Evolutionary conservation across 208 protist species (phyloP).

Genomic region (Acanthamoeba castellanii): DNA sequence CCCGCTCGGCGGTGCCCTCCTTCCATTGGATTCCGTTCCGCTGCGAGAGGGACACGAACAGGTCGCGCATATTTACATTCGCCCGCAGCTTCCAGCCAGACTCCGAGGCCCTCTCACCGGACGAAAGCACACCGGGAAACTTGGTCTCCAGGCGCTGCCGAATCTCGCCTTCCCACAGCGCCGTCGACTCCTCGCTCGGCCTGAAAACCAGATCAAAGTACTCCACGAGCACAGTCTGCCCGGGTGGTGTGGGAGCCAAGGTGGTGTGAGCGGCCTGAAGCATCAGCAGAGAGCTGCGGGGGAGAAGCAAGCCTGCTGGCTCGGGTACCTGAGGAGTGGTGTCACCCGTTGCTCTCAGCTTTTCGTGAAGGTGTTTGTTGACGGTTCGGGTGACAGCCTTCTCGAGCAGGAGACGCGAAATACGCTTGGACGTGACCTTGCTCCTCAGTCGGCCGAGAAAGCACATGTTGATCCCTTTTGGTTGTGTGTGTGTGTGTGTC

Average conservation of each 20-base stretch:
- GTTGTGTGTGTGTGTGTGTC: neutral
- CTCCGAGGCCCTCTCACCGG: neutral
- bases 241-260: neutral
- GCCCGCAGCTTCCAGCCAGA: neutral
- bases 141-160: neutral
- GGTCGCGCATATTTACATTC: neutral
- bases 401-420: neutral
- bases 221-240: neutral
- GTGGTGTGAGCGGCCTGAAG: neutral
- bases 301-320: neutral
- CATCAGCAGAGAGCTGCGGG: too few relatives aligned
- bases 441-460: neutral
- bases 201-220: neutral
- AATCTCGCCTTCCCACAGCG: neutral
- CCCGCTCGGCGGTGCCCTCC: neutral
- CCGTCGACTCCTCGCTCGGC: neutral
- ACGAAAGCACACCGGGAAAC: neutral
- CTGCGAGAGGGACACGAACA: neutral
- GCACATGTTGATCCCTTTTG: constrained; percentile 39
- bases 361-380: constrained; percentile 1
- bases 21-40: constrained; percentile 24
- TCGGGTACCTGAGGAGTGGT: neutral
- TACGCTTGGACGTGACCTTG: neutral
- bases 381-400: neutral
- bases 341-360: neutral